Evolutionary conservation across 441 rosid species (phyloP), one percentile per base, ranked within the genome.

Genomic region (Erodium texanum): DNA sequence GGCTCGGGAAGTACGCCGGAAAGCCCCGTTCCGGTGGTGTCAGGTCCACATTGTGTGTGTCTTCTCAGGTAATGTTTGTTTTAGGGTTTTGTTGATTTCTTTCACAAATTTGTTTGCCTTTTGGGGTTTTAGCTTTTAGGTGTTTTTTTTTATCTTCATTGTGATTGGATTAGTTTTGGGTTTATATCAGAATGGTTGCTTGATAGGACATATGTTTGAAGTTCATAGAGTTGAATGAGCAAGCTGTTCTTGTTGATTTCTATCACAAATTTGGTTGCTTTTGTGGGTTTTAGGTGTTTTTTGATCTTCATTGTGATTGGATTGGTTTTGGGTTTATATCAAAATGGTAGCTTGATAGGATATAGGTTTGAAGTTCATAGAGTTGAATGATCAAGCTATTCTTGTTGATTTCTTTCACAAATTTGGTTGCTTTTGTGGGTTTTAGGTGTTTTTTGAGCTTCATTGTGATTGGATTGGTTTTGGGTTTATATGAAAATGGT

Each of bases 21-120:
- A 84, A 89, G 68, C 89, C 96, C 48, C 97, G 97, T 24, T 86
- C 88, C 11, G 98, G 96, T n/a, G 96, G 97, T 68, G 81, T 74
- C 6, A 79, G 98, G 79, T 86, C 92, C 27, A 91, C 99, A 1
- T 76, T 94, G 73, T 91, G 97, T 75, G 77, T 94, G 72, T 94
- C 99, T 1, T 94, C 97, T 3, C 97, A 94, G 99, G 99, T 89
- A 66, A 27, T 11, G 36, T 7, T 32, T 32, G n/a, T n/a, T 32
- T 32, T 32, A 1, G 56, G 9, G n/a, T 15, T 43, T 43, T 43
- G 15, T 43, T 43, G 50, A 14, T 10, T 43, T 12, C 3, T 43
- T 43, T 43, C n/a, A 43, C 15, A 5, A 7, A 7, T 56, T 56
- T 56, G 36, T 16, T 20, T 56, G 11, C 8, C 18, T 8, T 56